phyloP scores from a whole-genome alignment of 768 basidiomycete genomes.

The Amanita polypyramis region DNA sequence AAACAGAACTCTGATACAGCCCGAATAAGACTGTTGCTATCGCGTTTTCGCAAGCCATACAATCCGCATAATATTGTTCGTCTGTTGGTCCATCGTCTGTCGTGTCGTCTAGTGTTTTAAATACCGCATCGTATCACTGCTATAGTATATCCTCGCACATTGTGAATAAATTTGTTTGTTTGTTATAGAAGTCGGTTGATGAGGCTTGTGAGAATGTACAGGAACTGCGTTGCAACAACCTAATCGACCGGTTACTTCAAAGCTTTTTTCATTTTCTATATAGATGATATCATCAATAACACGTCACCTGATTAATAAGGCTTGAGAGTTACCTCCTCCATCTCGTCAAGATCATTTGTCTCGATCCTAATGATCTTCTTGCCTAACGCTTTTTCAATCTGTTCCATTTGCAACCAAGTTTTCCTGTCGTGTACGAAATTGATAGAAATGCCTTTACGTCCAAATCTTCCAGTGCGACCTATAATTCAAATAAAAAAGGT shows the following conservation, averaged over 20 bases:
- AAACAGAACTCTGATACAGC: slow-evolving; percentile 11
- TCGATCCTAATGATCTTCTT: slow-evolving; percentile 78
- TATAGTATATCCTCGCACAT: background rate
- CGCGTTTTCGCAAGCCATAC: slow-evolving; percentile 74
- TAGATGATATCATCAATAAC: background rate
- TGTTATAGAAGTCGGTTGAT: background rate
- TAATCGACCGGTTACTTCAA: slow-evolving; percentile 31
- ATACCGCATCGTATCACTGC: background rate
- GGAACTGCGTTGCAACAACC: background rate
- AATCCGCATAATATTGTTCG: slow-evolving; percentile 16
- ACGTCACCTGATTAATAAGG: slow-evolving; percentile 3
- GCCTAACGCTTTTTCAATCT: slow-evolving; percentile 72
- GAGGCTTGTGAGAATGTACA: background rate
- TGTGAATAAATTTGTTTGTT: background rate
- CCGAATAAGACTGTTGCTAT: slow-evolving; percentile 62
- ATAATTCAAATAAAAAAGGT: slow-evolving; percentile 1
- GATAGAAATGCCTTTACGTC: slow-evolving; percentile 92
- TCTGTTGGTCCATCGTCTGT: background rate
- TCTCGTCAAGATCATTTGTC: slow-evolving; percentile 83
- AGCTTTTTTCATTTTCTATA: slow-evolving; percentile 75
- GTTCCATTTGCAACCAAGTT: slow-evolving; percentile 85
- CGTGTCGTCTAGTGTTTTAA: background rate
- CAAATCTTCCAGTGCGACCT: slow-evolving; percentile 98
- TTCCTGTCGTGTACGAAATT: slow-evolving; percentile 91
- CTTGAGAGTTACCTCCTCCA: slow-evolving; percentile 68